These are phyloP conservation scores for Suillus paluster DNA, from an alignment of 768 basidiomycete species.

Conservation along the genomic window DNA sequence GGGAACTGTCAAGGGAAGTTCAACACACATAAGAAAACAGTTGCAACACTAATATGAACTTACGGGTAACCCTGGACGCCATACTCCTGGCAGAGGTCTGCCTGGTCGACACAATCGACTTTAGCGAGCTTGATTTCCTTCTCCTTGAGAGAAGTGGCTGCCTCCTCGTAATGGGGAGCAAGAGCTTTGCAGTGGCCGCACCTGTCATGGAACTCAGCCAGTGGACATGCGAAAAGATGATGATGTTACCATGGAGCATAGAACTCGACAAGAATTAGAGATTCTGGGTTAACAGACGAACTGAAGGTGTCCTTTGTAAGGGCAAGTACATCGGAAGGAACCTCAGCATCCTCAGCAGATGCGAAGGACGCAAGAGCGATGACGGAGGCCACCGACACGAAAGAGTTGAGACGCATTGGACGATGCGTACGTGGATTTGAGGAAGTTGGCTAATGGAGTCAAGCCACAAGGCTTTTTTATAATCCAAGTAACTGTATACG, in stretches of 20 bases:
- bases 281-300: slow-evolving; percentile 61
- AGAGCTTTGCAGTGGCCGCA: slow-evolving; percentile 97
- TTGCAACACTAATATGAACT: slow-evolving; percentile 32
- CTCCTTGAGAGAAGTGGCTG: slow-evolving; percentile 90
- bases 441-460: slow-evolving; percentile 16
- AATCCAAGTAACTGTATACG: slow-evolving; percentile 28
- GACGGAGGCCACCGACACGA: slow-evolving; percentile 53
- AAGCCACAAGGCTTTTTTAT: slow-evolving; percentile 29
- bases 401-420: slow-evolving; percentile 66
- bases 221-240: not conserved
- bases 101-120: slow-evolving; percentile 95
- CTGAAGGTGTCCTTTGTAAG: slow-evolving; percentile 75
- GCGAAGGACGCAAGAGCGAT: slow-evolving; percentile 59
- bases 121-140: slow-evolving; percentile 91
- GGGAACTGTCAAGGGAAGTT: slow-evolving; percentile 53
- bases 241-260: slow-evolving; percentile 78
- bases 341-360: slow-evolving; percentile 50
- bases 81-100: slow-evolving; percentile 86
- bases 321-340: slow-evolving; percentile 77
- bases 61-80: slow-evolving; percentile 96
- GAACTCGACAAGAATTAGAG: slow-evolving; percentile 92
- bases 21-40: not conserved
- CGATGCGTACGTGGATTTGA: slow-evolving; percentile 6
- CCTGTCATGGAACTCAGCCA: slow-evolving; percentile 44
- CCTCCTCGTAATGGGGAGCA: slow-evolving; percentile 92